Percentiles rank a stretch among this genome's conserved stretches.
phyloP scores from a whole-genome alignment of 1,284 basidiomycete genomes.

The Ustilago xerochloae region DNA sequence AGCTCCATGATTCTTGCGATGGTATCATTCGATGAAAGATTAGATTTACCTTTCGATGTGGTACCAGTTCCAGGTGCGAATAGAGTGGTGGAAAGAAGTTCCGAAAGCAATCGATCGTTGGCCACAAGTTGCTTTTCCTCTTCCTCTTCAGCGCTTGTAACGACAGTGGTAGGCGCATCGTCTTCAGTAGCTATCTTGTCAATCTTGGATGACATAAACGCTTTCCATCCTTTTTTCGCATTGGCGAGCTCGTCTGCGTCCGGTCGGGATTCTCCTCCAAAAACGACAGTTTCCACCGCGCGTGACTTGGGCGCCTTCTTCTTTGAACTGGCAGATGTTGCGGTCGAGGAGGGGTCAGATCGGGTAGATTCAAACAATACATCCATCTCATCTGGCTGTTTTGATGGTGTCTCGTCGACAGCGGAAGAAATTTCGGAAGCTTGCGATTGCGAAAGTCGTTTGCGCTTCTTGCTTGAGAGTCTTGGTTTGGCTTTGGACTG shows the following conservation, averaged over 20 bases:
- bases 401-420: background rate
- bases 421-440: background rate
- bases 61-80: constrained; percentile 61
- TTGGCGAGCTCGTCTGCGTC: constrained; percentile 29
- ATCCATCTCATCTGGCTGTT: constrained; percentile 37
- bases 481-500: constrained; percentile 10
- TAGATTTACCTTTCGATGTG: constrained; percentile 46
- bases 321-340: constrained; percentile 3
- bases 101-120: constrained; percentile 62
- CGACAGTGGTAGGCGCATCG: constrained; percentile 4
- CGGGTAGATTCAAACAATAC: constrained; percentile 23
- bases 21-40: constrained; percentile 59
- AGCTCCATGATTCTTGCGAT: constrained; percentile 60
- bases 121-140: constrained; percentile 59
- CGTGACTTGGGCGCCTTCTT: constrained; percentile 26
- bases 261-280: constrained; percentile 26
- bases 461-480: constrained; percentile 34
- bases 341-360: background rate
- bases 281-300: constrained; percentile 40
- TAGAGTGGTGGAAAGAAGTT: constrained; percentile 63
- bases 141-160: constrained; percentile 40
- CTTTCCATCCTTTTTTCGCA: constrained; percentile 48
- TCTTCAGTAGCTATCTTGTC: constrained; percentile 40
- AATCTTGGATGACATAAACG: constrained; percentile 55
- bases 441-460: constrained; percentile 25